Evolutionary conservation across 371 early-diverging fungal genomes (phyloP).

Genomic region (Lichtheimia ramosa): DNA sequence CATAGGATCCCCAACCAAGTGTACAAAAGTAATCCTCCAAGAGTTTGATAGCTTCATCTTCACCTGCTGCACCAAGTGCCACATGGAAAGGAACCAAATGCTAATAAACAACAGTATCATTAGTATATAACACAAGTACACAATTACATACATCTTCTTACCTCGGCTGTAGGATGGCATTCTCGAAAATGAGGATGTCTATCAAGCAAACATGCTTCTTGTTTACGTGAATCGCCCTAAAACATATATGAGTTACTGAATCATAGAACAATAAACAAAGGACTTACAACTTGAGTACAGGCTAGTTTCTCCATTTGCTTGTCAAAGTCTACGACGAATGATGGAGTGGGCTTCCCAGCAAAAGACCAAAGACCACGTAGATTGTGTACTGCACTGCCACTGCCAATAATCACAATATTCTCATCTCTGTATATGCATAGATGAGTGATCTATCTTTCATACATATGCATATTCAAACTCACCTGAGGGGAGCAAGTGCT

Average conservation of each 20-base stretch:
- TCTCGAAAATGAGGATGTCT: slow-evolving; percentile 20
- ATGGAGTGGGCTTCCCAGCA: slow-evolving; percentile 21
- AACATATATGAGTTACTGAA: neutral
- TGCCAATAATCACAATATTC: slow-evolving; percentile 55
- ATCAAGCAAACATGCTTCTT: slow-evolving; percentile 12
- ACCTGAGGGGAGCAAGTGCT: slow-evolving; percentile 30
- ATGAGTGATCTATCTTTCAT: neutral
- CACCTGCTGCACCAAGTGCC: slow-evolving; percentile 29
- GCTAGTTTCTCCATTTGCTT: slow-evolving; percentile 17
- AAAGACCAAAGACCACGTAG: slow-evolving; percentile 41
- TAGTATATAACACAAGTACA: neutral
- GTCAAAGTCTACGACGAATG: slow-evolving; percentile 27
- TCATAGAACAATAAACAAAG: too few species aligned
- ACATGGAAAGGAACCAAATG: slow-evolving; percentile 33
- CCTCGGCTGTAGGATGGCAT: slow-evolving; percentile 34
- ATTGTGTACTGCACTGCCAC: slow-evolving; percentile 62
- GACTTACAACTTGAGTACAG: too few species aligned
- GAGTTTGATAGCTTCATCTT: slow-evolving; percentile 21
- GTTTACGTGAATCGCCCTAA: slow-evolving; percentile 25
- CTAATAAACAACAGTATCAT: neutral
- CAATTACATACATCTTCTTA: neutral
- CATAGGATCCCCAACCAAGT: slow-evolving; percentile 22
- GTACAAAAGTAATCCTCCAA: slow-evolving; percentile 20
- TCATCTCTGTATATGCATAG: slow-evolving; percentile 30
- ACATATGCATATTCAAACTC: neutral